Evolutionary conservation across 257 asterid genomes (phyloP).

Genomic region (Penstemon newberryi): DNA sequence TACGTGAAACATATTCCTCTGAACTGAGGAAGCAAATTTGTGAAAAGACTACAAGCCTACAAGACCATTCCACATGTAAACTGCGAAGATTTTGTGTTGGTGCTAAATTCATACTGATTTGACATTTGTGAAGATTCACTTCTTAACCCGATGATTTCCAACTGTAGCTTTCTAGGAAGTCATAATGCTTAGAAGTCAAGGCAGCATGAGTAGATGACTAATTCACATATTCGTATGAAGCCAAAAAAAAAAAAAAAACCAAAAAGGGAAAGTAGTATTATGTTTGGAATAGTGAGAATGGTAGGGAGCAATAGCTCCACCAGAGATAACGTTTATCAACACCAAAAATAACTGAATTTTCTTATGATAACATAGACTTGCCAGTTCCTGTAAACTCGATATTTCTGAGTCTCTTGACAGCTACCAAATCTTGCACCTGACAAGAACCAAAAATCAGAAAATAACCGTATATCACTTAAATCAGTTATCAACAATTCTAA

Average conservation of each 20-base stretch:
- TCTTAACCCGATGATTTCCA: constrained; percentile 3
- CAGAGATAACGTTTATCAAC: constrained; percentile 20
- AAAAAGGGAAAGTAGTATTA: constrained; percentile 17
- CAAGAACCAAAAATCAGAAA: constrained; percentile 23
- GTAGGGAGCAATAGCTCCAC: constrained; percentile 7
- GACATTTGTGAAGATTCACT: constrained; percentile 2
- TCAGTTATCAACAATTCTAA: constrained; percentile 26
- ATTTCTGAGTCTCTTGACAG: constrained; percentile 72
- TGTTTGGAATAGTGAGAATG: constrained; percentile 2
- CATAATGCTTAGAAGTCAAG: constrained; percentile 1
- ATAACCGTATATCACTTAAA: constrained; percentile 23
- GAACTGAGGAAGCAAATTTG: constrained; percentile 4
- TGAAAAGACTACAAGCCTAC: not conserved
- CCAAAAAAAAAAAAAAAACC: not conserved
- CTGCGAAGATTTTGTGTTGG: not conserved
- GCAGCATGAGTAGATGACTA: constrained; percentile 22
- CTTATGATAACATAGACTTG: constrained; percentile 28
- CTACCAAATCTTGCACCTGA: constrained; percentile 89
- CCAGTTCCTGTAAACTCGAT: constrained; percentile 58
- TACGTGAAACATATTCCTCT: not conserved
- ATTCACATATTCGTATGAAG: constrained; percentile 18
- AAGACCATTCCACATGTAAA: no score
- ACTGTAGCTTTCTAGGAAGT: constrained; percentile 13
- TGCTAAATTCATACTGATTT: constrained; percentile 2
- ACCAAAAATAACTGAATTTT: constrained; percentile 1